Conservation (phyloP, 495 filamentous ascomycete genomes). For the Chaetomidium leptoderma region DNA sequence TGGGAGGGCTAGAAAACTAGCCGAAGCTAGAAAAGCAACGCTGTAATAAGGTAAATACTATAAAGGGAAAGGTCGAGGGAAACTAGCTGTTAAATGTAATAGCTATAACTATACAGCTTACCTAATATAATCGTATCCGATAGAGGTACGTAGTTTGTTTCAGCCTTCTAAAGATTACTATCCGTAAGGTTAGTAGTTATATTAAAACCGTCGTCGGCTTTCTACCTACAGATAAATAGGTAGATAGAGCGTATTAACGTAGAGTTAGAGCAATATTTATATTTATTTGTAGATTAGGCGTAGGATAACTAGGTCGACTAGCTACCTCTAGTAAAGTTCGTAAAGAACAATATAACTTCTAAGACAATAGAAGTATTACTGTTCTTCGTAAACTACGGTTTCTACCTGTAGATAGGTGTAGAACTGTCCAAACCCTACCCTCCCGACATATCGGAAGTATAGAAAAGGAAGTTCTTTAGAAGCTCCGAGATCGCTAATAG, state of each 20-base stretch:
- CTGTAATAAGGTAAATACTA: no score
- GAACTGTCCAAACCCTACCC: neutral
- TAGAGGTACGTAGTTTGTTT: neutral
- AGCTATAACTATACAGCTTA: neutral
- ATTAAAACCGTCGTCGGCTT: neutral
- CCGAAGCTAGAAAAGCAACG: no score
- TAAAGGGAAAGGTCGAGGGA: no score
- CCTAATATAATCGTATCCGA: neutral
- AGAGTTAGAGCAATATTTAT: neutral
- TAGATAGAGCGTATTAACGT: neutral
- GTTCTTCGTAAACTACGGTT: neutral
- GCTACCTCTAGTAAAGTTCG: neutral
- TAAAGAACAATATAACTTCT: neutral
- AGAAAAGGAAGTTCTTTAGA: neutral
- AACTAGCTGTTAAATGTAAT: neutral
- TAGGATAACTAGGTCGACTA: slow-evolving; percentile 2
- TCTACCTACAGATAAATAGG: neutral
- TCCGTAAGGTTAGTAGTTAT: neutral
- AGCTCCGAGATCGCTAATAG: neutral
- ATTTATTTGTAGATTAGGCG: neutral
- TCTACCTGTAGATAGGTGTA: neutral
- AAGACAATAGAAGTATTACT: neutral
- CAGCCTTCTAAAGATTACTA: no score
- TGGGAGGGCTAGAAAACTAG: no score
- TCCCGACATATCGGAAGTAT: neutral